Conservation (phyloP, 495 filamentous ascomycete genomes). For the Evansstolkia leycettana region DNA sequence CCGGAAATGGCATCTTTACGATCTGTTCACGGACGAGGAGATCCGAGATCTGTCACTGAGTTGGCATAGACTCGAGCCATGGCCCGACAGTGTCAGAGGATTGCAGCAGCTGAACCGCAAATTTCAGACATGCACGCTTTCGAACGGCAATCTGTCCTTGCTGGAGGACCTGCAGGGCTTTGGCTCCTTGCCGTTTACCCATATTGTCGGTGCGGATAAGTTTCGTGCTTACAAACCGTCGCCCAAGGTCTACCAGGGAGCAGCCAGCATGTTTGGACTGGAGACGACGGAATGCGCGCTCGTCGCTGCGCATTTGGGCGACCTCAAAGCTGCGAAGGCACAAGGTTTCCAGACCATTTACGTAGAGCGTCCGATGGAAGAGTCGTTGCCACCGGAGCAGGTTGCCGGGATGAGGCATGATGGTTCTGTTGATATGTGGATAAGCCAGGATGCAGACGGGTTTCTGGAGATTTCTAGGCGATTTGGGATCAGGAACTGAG, state of each 20-base stretch:
- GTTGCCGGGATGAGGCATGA: slow-evolving; percentile 39
- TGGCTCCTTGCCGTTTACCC: slow-evolving; percentile 47
- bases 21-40: slow-evolving; percentile 48
- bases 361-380: slow-evolving; percentile 57
- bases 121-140: slow-evolving; percentile 52
- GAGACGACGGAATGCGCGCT: slow-evolving; percentile 52
- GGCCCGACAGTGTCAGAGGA: slow-evolving; percentile 50
- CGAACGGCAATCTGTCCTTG: slow-evolving; percentile 60
- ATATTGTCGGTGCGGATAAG: slow-evolving; percentile 51
- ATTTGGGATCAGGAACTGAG: slow-evolving; percentile 10
- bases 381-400: slow-evolving; percentile 41
- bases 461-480: slow-evolving; percentile 22
- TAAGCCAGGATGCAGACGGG: slow-evolving; percentile 13
- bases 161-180: slow-evolving; percentile 48
- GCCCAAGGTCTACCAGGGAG: slow-evolving; percentile 54
- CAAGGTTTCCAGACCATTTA: slow-evolving; percentile 60
- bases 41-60: slow-evolving; percentile 40
- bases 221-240: slow-evolving; percentile 73
- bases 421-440: slow-evolving; percentile 40
- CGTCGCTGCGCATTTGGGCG: slow-evolving; percentile 66
- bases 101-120: slow-evolving; percentile 39
- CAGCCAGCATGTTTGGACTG: slow-evolving; percentile 43
- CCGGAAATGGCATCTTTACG: slow-evolving; percentile 35
- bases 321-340: slow-evolving; percentile 52
- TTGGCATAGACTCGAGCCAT: slow-evolving; percentile 64